A percentile compares a stretch with the other conserved stretches of the same genome.
Conservation (phyloP, 2,329 filamentous ascomycete species). For the Neofusicoccum kwambonambiense region DNA sequence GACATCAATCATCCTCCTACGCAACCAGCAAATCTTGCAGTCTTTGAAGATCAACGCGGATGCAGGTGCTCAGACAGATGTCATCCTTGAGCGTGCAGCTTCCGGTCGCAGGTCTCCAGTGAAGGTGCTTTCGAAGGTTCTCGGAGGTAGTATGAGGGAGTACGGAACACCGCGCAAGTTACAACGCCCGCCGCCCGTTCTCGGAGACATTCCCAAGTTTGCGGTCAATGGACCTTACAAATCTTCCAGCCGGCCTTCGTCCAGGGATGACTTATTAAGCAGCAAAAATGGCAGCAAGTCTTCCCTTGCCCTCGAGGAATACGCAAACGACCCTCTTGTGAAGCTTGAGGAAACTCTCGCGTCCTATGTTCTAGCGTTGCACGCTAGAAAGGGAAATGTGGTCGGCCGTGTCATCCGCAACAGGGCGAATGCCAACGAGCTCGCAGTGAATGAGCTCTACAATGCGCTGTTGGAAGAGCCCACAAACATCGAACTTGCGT, state of each 20-base stretch:
- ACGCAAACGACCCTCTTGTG: conserved; percentile 48
- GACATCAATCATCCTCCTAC: conserved; percentile 68
- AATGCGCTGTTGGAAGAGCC: conserved; percentile 84
- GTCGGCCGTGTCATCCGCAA: conserved; percentile 73
- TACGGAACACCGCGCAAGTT: conserved; percentile 31
- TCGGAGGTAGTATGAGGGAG: conserved; percentile 59
- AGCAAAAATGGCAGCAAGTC: neutral
- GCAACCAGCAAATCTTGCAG: conserved; percentile 74
- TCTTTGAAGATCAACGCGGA: conserved; percentile 62
- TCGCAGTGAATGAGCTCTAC: conserved; percentile 84
- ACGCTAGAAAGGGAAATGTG: conserved; percentile 83
- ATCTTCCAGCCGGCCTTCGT: conserved; percentile 32
- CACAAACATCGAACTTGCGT: conserved; percentile 70
- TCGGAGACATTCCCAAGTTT: conserved; percentile 35
- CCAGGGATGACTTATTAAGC: conserved; percentile 6
- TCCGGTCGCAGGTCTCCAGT: conserved; percentile 82
- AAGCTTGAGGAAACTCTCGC: conserved; percentile 82
- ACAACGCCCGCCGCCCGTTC: conserved; percentile 30
- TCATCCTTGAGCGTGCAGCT: conserved; percentile 27
- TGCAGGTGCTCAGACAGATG: conserved; percentile 30
- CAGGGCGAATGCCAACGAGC: conserved; percentile 69
- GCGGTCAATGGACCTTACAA: conserved; percentile 34
- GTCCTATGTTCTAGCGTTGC: conserved; percentile 77
- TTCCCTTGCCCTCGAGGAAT: neutral
- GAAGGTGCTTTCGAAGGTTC: conserved; percentile 82